Percentiles rank a stretch among this genome's conserved stretches.
Evolutionary conservation across 495 filamentous ascomycete genomes (phyloP).

Genomic region (Pseudotulostoma volvatum): DNA sequence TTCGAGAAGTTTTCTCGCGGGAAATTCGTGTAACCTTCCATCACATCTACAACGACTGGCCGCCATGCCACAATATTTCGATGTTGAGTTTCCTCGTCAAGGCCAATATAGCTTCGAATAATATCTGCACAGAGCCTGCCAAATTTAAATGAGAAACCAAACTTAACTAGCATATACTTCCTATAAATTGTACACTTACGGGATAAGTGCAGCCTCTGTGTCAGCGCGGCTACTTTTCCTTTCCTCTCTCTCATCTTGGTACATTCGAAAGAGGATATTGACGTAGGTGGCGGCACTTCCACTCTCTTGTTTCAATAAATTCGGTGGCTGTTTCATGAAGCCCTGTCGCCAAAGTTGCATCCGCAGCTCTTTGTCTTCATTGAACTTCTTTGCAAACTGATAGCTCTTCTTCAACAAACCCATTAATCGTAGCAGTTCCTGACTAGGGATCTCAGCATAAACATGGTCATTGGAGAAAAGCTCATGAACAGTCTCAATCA

Average conservation of each 20-base stretch:
- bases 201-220: constrained; percentile 82
- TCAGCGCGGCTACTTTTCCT: constrained; percentile 58
- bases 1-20: constrained; percentile 65
- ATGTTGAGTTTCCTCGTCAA: constrained; percentile 90
- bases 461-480: constrained; percentile 95
- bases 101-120: constrained; percentile 57
- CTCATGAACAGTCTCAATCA: constrained; percentile 98
- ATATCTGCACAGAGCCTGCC: constrained; percentile 74
- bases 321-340: constrained; percentile 99
- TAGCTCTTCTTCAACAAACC: constrained; percentile 83
- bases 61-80: constrained; percentile 93
- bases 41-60: constrained; percentile 92
- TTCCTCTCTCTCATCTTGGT: constrained; percentile 73
- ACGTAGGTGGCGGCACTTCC: constrained; percentile 89
- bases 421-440: constrained; percentile 84
- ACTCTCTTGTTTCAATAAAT: constrained; percentile 93
- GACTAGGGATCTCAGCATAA: constrained; percentile 79
- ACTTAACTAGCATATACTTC: neutral
- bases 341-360: constrained; percentile 92
- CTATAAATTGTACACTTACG: constrained; percentile 31
- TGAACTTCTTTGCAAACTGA: constrained; percentile 91
- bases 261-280: constrained; percentile 89
- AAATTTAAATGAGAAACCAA: constrained; percentile 6
- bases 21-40: constrained; percentile 86
- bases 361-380: constrained; percentile 86